Evolutionary conservation across 768 basidiomycete genomes (phyloP).

Genomic region (Cystofilobasidium bisporidii): DNA sequence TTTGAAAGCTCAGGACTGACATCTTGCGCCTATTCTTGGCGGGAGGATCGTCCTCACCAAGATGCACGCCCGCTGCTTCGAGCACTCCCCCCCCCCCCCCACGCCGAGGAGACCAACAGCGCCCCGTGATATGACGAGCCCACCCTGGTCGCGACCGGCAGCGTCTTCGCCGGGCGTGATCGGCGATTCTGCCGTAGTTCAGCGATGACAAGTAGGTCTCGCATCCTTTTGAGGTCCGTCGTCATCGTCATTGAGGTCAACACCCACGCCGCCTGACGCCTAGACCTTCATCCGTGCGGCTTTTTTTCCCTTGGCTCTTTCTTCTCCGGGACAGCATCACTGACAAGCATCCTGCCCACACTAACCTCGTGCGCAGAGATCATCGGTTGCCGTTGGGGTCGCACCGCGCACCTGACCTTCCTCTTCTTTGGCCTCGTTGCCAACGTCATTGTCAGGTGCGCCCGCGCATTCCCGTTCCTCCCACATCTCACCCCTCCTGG

Average conservation of each 20-base stretch:
- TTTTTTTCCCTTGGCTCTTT: background rate
- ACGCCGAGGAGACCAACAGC: slow-evolving; percentile 52
- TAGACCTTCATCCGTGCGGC: too few species aligned
- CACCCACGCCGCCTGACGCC: too few species aligned
- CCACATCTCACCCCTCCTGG: too few species aligned
- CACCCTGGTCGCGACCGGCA: slow-evolving; percentile 69
- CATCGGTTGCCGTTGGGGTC: slow-evolving; percentile 64
- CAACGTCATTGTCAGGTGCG: slow-evolving; percentile 81
- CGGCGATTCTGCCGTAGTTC: slow-evolving; percentile 53
- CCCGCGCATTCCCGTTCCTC: too few species aligned
- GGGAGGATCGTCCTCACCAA: too few species aligned
- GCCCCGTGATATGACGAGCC: slow-evolving; percentile 60
- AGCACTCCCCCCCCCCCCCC: slow-evolving; percentile 50
- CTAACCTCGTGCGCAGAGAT: slow-evolving; percentile 74
- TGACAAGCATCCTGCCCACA: too few species aligned
- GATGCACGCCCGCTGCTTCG: slow-evolving; percentile 21
- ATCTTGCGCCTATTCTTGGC: too few species aligned
- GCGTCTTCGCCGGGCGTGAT: slow-evolving; percentile 60
- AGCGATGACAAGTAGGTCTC: slow-evolving; percentile 79
- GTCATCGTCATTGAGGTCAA: too few species aligned
- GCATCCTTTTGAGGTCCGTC: slow-evolving; percentile 69
- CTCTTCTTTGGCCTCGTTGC: slow-evolving; percentile 85
- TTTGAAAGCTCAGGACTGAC: too few species aligned
- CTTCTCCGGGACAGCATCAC: too few species aligned
- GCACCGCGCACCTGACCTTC: slow-evolving; percentile 66